phyloP scores from a whole-genome alignment of 1,284 basidiomycete genomes.

The Laetiporus sulphureus region DNA sequence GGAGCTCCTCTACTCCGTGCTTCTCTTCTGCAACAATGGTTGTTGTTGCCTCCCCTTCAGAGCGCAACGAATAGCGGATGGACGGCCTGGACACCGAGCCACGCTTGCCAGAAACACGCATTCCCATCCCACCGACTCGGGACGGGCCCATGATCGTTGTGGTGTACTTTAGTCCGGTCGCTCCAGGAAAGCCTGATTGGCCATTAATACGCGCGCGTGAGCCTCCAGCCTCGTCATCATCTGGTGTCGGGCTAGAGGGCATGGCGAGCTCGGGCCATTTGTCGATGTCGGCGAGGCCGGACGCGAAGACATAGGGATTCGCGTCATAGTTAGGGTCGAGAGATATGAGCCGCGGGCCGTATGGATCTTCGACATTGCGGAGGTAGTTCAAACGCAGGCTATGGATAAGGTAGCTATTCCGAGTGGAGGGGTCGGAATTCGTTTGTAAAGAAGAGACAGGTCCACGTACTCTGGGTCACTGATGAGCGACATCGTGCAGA shows the following conservation, averaged over 20 bases:
- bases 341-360: slow-evolving; percentile 74
- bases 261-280: slow-evolving; percentile 79
- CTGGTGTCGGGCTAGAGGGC: slow-evolving; percentile 61
- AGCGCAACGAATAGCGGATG: slow-evolving; percentile 29
- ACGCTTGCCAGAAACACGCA: slow-evolving; percentile 28
- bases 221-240: slow-evolving; percentile 50
- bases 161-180: slow-evolving; percentile 68
- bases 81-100: slow-evolving; percentile 33
- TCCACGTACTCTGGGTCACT: slow-evolving; percentile 49
- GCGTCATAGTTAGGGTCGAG: slow-evolving; percentile 65
- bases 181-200: slow-evolving; percentile 48
- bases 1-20: neutral
- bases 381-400: slow-evolving; percentile 80
- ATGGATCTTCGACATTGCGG: slow-evolving; percentile 81
- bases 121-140: slow-evolving; percentile 25
- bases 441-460: slow-evolving; percentile 1
- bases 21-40: slow-evolving; percentile 7
- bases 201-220: slow-evolving; percentile 15
- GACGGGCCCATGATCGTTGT: slow-evolving; percentile 69
- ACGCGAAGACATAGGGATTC: slow-evolving; percentile 78
- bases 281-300: slow-evolving; percentile 70
- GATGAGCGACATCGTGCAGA: slow-evolving; percentile 56
- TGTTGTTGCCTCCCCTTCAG: slow-evolving; percentile 12
- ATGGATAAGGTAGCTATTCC: slow-evolving; percentile 78
- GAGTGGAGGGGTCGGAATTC: too few relatives aligned